These are phyloP conservation scores for Amanita brunnescens DNA, from an alignment of 768 basidiomycete species.

Conservation along the genomic window DNA sequence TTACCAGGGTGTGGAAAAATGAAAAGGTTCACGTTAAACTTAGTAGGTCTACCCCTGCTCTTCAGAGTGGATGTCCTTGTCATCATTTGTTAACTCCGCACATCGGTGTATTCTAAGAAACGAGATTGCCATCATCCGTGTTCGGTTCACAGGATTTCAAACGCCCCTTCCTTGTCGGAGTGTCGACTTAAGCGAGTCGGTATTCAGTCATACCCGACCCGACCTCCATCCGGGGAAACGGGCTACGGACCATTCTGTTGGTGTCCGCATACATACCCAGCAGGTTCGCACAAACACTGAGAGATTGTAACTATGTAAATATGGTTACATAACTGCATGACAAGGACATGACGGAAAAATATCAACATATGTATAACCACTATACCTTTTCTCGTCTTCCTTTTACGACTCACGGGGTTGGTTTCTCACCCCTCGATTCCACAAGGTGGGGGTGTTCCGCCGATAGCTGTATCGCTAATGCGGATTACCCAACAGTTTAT, in stretches of 20 bases:
- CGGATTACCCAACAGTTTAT: not conserved
- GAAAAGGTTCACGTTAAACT: conserved; percentile 22
- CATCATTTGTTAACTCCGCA: conserved; percentile 17
- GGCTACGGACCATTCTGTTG: not conserved
- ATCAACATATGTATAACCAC: too few relatives aligned
- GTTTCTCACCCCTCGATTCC: not conserved
- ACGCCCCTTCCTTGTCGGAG: conserved; percentile 33
- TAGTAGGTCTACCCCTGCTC: conserved; percentile 14
- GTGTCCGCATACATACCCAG: not conserved
- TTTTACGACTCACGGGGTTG: too few relatives aligned
- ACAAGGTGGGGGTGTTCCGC: too few relatives aligned
- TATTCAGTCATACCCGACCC: conserved; percentile 22
- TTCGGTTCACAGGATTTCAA: conserved; percentile 10
- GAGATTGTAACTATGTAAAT: not conserved
- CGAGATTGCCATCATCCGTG: conserved; percentile 19
- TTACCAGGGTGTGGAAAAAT: conserved; percentile 36
- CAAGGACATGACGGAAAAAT: too few relatives aligned
- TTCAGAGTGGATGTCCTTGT: conserved; percentile 10
- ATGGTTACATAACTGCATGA: too few relatives aligned
- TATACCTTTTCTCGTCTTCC: too few relatives aligned
- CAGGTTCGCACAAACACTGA: not conserved
- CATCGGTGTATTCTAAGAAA: conserved; percentile 26
- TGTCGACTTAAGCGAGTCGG: conserved; percentile 28
- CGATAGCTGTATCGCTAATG: not conserved
- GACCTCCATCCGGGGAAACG: not conserved